These are phyloP conservation scores for Penicillium glabrum DNA, from an alignment of 2,329 filamentous ascomycete genomes.

Conservation along the genomic window DNA sequence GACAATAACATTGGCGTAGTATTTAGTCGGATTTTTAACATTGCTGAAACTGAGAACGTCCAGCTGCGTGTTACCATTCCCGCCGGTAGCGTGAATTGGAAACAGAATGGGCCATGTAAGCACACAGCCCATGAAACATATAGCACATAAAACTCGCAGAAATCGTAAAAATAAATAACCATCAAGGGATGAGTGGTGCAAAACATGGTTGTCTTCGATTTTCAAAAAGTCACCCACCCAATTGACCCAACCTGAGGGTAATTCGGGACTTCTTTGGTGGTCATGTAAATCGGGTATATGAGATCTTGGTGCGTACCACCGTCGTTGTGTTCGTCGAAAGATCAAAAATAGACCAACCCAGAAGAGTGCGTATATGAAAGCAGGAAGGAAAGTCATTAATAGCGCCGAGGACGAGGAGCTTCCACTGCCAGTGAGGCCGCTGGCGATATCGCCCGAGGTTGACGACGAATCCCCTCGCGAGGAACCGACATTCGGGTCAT, in stretches of 20 bases:
- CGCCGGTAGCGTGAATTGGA: constrained; percentile 84
- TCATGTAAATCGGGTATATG: constrained; percentile 44
- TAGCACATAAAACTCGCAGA: constrained; percentile 72
- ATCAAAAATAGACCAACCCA: constrained; percentile 49
- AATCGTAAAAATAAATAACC: constrained; percentile 90
- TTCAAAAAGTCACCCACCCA: constrained; percentile 56
- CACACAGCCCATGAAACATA: constrained; percentile 76
- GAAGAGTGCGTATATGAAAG: constrained; percentile 44
- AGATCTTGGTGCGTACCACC: constrained; percentile 48
- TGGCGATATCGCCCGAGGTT: constrained; percentile 30
- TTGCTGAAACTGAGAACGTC: constrained; percentile 81
- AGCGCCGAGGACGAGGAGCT: constrained; percentile 54
- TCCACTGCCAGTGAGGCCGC: constrained; percentile 29
- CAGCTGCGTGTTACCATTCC: constrained; percentile 65
- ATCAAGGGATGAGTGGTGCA: constrained; percentile 88
- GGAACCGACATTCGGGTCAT: constrained; percentile 44
- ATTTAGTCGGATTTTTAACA: constrained; percentile 60
- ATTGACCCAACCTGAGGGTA: constrained; percentile 50
- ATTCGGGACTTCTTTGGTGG: constrained; percentile 50
- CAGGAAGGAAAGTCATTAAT: constrained; percentile 50
- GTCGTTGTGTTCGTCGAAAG: constrained; percentile 44
- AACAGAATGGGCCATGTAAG: constrained; percentile 87
- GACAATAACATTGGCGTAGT: constrained; percentile 77
- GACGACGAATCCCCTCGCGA: constrained; percentile 41
- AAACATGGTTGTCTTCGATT: constrained; percentile 71